phyloP scores from a whole-genome alignment of 495 filamentous ascomycete species.

The Letharia columbiana region DNA sequence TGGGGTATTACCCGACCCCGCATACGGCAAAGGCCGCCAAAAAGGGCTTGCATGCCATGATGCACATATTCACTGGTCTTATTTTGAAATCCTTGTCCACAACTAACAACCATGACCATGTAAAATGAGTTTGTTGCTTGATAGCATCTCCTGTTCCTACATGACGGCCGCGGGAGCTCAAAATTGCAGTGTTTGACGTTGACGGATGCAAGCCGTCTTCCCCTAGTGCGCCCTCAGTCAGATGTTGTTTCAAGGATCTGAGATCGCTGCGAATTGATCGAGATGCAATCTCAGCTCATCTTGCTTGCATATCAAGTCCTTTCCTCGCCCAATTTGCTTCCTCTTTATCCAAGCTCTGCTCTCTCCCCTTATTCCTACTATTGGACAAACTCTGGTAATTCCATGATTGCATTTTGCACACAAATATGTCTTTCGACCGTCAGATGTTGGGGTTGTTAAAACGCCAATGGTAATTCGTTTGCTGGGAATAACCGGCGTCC shows the following conservation, averaged over 20 bases:
- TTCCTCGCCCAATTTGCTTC: background rate
- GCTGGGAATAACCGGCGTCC: background rate
- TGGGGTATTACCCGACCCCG: background rate
- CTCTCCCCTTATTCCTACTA: background rate
- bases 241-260: background rate
- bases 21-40: background rate
- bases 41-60: background rate
- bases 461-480: background rate
- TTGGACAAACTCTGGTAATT: background rate
- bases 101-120: background rate
- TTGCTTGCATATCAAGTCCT: background rate
- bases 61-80: too few relatives aligned
- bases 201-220: constrained; percentile 1
- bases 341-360: background rate
- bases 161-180: background rate
- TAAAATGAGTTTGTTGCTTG: background rate
- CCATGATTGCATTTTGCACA: background rate
- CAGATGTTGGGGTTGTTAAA: background rate
- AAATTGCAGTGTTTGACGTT: background rate
- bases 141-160: background rate
- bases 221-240: background rate
- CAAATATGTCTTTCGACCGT: background rate
- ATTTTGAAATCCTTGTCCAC: background rate
- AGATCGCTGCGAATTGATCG: background rate
- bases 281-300: background rate